Percentiles rank a stretch among this genome's conserved stretches.
Conservation (phyloP, 1,284 basidiomycete species). For the Cryptococcus sp. region DNA sequence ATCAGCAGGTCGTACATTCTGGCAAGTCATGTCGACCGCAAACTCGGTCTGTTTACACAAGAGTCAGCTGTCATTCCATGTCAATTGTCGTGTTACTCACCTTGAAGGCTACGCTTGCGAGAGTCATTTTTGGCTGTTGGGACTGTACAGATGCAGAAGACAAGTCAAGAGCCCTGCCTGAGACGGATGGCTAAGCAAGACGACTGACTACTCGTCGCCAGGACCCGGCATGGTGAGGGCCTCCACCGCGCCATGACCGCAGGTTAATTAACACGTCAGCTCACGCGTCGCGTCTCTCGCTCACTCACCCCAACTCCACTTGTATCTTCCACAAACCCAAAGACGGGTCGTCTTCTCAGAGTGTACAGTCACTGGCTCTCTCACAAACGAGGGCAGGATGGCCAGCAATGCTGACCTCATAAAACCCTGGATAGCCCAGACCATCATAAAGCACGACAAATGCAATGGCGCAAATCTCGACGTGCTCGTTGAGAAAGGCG, state of each 20-base stretch:
- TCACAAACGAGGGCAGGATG: neutral
- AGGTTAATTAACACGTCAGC: slow-evolving; percentile 1
- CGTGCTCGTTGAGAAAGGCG: slow-evolving; percentile 4
- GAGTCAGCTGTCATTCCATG: slow-evolving; percentile 2
- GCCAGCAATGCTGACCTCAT: slow-evolving; percentile 20
- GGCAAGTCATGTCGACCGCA: slow-evolving; percentile 52
- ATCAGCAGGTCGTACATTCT: slow-evolving; percentile 32
- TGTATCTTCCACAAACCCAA: no score
- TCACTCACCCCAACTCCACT: neutral
- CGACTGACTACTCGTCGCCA: neutral
- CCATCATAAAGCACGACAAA: slow-evolving; percentile 27
- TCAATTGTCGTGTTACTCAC: slow-evolving; percentile 13
- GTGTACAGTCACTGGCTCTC: no score
- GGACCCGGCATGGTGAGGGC: neutral
- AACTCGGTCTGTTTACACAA: slow-evolving; percentile 44
- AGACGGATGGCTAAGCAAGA: slow-evolving; percentile 6
- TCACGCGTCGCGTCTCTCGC: neutral
- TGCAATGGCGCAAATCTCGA: slow-evolving; percentile 29
- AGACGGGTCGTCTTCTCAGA: neutral
- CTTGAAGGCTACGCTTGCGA: slow-evolving; percentile 38
- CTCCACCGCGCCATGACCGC: neutral
- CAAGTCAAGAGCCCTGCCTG: neutral
- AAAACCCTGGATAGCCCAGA: slow-evolving; percentile 26
- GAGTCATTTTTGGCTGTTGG: slow-evolving; percentile 20
- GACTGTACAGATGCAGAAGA: neutral